Evolutionary conservation across 805 yeast species (phyloP), one percentile per base, ranked within the genome.

Genomic region (Metschnikowia santaceciliae): DNA sequence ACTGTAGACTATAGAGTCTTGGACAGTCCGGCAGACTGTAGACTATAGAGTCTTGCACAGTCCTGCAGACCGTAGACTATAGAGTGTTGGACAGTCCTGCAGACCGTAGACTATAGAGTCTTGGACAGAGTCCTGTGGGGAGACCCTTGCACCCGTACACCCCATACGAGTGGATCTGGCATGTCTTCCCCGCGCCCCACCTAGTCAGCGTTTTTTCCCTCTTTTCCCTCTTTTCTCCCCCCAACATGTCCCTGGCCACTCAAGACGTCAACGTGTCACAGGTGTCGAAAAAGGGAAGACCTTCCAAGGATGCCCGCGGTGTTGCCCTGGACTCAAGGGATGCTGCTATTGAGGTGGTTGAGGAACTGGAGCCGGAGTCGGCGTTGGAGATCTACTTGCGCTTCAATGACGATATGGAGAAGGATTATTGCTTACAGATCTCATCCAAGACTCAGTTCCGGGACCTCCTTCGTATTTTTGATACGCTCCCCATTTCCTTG

Each of bases 371-470:
- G 32, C 47, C 49, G 3, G 56, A 48, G 32, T 48, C 59, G 20
- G 48, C 59, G 20, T 55, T 73, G 46, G 86, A 81, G 56, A 63
- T 79, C 37, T 90, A 82, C 71, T 68, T 94, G 56, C 86, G 99
- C 53, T 82, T 92, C 78, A 90, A 88, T 65, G 86, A 81, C 52
- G 96, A 91, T 63, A 67, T 72, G 45, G 97, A 90, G 61, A 86
- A 86, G 66, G 99, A 92, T 66, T 91, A 90, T 69, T 88, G 96
- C 60, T 89, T 92, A 72, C 84, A 81, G 57, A 80, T 90, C n/a
- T 75, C 78, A 22, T 69, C 80, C 17, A 74, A 75, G 30, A 79
- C 82, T 49, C 79, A 82, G 6, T 83, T 91, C 57, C 69, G 74
- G 19, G 81, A 79, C 32, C 77, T 91, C 56, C 62, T 77, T 54